Conservation (phyloP, 345 rosid genomes). For the Lenwebbia sp. region DNA sequence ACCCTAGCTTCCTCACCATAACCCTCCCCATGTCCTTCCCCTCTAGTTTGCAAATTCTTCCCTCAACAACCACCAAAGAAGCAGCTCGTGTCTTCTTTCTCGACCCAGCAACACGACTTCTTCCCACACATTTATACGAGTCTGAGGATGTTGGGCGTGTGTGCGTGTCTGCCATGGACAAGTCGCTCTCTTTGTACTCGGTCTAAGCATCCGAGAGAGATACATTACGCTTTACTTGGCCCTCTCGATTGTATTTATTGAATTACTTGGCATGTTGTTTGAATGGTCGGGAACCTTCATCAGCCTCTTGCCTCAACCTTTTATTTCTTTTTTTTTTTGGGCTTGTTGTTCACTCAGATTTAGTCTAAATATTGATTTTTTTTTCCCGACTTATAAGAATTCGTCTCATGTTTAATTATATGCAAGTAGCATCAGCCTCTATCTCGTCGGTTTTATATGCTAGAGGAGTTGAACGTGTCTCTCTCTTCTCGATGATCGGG, state of each 20-base stretch:
- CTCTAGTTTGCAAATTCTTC: not conserved
- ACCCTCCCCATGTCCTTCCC: not conserved
- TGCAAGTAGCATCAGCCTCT: not conserved
- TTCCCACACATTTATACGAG: not conserved
- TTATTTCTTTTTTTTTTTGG: not conserved
- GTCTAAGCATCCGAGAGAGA: not conserved
- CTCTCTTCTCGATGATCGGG: not conserved
- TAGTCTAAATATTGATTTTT: not conserved
- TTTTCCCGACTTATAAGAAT: not conserved
- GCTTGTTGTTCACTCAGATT: not conserved
- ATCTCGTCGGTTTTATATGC: not conserved
- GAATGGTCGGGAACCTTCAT: not conserved
- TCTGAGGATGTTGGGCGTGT: not conserved
- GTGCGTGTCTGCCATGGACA: not conserved
- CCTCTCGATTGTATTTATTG: not conserved
- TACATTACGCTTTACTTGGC: not conserved
- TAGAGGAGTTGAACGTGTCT: not conserved
- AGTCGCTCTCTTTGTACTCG: not conserved
- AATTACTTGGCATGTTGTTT: not conserved
- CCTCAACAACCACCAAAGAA: not conserved
- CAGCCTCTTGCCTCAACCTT: not conserved
- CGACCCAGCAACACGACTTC: not conserved
- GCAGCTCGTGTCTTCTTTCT: not conserved
- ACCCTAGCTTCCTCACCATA: conserved; percentile 1
- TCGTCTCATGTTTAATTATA: not conserved